Evolutionary conservation across 2,329 filamentous ascomycete species (phyloP).

Genomic region (Alternaria postmessia): DNA sequence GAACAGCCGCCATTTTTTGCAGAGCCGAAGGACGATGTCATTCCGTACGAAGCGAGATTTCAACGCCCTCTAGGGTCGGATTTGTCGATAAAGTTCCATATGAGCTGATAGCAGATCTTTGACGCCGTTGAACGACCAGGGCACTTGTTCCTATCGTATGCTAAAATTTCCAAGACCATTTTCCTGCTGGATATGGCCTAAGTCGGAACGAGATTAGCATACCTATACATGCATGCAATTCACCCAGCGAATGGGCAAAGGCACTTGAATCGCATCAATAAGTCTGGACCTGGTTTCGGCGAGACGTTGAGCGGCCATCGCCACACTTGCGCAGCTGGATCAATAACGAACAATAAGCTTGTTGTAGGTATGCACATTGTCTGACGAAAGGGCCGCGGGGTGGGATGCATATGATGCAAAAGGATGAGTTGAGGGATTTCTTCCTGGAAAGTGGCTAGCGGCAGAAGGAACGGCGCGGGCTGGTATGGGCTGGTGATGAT

Average conservation of each 20-base stretch:
- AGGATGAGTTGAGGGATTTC: constrained; percentile 27
- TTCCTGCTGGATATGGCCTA: background rate
- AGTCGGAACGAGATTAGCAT: background rate
- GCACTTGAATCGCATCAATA: constrained; percentile 12
- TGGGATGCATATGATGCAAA: constrained; percentile 22
- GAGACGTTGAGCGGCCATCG: constrained; percentile 15
- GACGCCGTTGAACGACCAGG: constrained; percentile 18
- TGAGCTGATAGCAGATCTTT: constrained; percentile 14
- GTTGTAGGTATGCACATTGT: constrained; percentile 15
- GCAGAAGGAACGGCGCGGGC: constrained; percentile 10
- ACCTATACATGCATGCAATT: constrained; percentile 7
- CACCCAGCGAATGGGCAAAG: constrained; percentile 16
- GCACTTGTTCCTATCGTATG: constrained; percentile 12
- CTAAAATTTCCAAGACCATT: background rate
- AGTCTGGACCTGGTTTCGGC: constrained; percentile 11
- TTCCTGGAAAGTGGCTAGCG: constrained; percentile 16
- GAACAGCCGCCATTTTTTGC: constrained; percentile 1
- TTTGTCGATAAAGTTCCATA: constrained; percentile 15
- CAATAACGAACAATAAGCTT: constrained; percentile 8
- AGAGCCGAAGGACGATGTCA: constrained; percentile 12
- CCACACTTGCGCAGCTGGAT: constrained; percentile 21
- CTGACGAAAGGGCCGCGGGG: constrained; percentile 16
- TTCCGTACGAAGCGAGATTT: constrained; percentile 15
- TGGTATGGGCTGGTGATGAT: constrained; percentile 11
- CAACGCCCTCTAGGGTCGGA: constrained; percentile 12